Conservation (phyloP, 176 grass and related monocot species). For the Oryza rufipogon region DNA sequence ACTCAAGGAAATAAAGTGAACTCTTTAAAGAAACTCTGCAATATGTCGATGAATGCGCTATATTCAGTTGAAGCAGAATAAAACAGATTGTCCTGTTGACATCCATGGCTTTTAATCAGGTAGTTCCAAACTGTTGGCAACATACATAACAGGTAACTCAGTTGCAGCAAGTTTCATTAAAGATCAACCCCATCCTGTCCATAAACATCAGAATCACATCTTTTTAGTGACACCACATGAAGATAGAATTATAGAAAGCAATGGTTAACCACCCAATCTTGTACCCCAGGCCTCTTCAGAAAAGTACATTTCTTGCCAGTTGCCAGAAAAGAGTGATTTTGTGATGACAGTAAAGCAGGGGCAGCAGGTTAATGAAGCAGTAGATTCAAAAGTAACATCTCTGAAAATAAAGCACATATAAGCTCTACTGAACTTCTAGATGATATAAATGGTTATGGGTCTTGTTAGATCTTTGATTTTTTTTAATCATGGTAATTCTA, state of each 20-base stretch:
- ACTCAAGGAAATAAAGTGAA: background rate
- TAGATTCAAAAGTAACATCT: constrained; percentile 17
- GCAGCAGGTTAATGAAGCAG: constrained; percentile 3
- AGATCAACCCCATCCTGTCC: background rate
- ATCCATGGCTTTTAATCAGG: background rate
- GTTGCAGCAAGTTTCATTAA: constrained; percentile 7
- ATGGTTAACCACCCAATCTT: constrained; percentile 1
- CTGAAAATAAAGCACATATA: constrained; percentile 4
- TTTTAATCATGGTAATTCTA: background rate
- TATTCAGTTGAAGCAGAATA: background rate
- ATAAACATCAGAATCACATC: constrained; percentile 23
- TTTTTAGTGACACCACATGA: constrained; percentile 3
- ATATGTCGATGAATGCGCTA: constrained; percentile 19
- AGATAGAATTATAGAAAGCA: constrained; percentile 11
- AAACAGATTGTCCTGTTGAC: background rate
- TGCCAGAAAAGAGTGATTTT: background rate
- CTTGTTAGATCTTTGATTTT: background rate
- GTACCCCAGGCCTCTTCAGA: background rate
- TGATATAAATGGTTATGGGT: constrained; percentile 15
- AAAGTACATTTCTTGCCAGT: background rate
- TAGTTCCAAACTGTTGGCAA: background rate
- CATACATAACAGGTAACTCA: background rate
- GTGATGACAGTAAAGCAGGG: constrained; percentile 6
- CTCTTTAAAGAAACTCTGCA: background rate
- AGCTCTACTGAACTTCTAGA: background rate